phyloP scores from a whole-genome alignment of 1,139 yeast genomes.

The Suhomyces terraborum region DNA sequence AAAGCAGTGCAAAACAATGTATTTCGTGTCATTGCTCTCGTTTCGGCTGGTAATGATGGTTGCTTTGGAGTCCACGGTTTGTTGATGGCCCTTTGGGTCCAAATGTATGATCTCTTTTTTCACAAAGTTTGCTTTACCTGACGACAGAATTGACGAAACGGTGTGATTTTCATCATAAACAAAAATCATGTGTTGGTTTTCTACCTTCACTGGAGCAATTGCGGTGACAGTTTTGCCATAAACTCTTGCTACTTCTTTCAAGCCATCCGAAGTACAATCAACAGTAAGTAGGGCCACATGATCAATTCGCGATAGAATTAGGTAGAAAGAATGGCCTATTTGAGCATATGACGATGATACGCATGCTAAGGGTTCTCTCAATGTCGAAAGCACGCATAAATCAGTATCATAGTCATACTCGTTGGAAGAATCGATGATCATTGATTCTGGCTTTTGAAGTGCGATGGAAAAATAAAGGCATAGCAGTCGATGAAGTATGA shows the following conservation, averaged over 20 bases:
- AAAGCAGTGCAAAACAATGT: conserved; percentile 31
- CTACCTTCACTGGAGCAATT: conserved; percentile 11
- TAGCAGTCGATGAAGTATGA: too few relatives aligned
- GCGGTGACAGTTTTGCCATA: conserved; percentile 20
- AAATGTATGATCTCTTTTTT: conserved; percentile 18
- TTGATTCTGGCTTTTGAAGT: neutral
- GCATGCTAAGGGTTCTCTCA: conserved; percentile 7
- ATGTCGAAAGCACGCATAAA: conserved; percentile 8
- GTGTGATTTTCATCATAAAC: conserved; percentile 18
- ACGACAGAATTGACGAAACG: conserved; percentile 12
- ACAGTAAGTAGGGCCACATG: conserved; percentile 22
- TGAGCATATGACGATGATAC: conserved; percentile 1
- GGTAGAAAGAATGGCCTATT: conserved; percentile 2
- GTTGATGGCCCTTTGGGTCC: conserved; percentile 33
- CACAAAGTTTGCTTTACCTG: too few relatives aligned
- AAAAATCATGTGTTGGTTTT: conserved; percentile 14
- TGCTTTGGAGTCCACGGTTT: conserved; percentile 29
- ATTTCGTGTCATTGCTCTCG: conserved; percentile 13
- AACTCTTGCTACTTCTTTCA: conserved; percentile 19
- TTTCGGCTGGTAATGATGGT: conserved; percentile 18
- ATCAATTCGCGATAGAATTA: conserved; percentile 11
- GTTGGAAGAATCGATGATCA: conserved; percentile 9
- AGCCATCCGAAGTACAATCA: neutral
- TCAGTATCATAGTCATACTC: conserved; percentile 11
- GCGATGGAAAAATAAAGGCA: neutral